A percentile compares a stretch with the other conserved stretches of the same genome.
Conservation (phyloP, 2,329 filamentous ascomycete genomes). For the Polytolypa hystricis region DNA sequence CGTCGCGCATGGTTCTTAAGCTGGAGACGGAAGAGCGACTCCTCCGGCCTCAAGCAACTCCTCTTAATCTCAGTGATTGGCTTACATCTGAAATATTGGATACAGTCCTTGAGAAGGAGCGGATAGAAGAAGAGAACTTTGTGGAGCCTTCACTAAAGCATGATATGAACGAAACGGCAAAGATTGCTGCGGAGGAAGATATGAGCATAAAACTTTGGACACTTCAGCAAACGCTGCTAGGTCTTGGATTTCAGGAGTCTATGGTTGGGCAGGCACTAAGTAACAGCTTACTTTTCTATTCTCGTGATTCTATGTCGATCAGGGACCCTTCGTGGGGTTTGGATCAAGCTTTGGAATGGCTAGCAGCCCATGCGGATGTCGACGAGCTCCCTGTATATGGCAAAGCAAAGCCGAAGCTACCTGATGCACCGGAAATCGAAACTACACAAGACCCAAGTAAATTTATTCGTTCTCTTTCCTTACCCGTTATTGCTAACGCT, state of each 20-base stretch:
- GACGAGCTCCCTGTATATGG: constrained; percentile 65
- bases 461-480: no score
- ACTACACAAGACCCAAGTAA: no score
- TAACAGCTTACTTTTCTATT: constrained; percentile 55
- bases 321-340: constrained; percentile 72
- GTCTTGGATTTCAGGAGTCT: constrained; percentile 55
- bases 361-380: constrained; percentile 62
- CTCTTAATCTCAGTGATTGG: constrained; percentile 65
- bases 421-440: constrained; percentile 24
- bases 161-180: constrained; percentile 21
- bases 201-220: constrained; percentile 73
- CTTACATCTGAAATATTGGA: constrained; percentile 68
- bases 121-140: constrained; percentile 30
- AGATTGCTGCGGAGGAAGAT: constrained; percentile 58
- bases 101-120: constrained; percentile 56
- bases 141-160: constrained; percentile 18
- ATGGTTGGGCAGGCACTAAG: constrained; percentile 54
- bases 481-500: no score
- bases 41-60: constrained; percentile 65
- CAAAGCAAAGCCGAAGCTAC: constrained; percentile 23
- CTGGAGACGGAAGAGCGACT: constrained; percentile 78
- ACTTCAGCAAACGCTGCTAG: constrained; percentile 59
- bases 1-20: constrained; percentile 61
- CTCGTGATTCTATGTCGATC: constrained; percentile 43
- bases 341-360: constrained; percentile 79